A percentile compares a stretch with the other conserved stretches of the same genome.
Evolutionary conservation across 148 eudicot species (phyloP).

Genomic region (Heliosperma pusillum): DNA sequence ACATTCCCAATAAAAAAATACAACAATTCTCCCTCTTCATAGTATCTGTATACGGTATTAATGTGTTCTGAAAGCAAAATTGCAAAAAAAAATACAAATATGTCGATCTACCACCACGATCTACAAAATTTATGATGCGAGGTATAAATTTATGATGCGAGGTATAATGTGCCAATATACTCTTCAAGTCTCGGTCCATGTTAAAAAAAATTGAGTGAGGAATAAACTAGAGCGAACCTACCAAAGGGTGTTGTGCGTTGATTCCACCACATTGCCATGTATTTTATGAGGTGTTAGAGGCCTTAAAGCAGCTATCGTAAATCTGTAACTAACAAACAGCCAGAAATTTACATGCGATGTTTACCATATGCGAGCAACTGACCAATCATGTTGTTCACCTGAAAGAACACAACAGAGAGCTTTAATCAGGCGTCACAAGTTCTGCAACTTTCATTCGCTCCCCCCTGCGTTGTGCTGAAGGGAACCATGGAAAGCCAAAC

Average conservation of each 20-base stretch:
- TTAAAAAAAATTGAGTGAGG: conserved; percentile 1
- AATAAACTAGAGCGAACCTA: conserved; percentile 3
- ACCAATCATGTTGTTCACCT: conserved; percentile 19
- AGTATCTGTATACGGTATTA: not conserved
- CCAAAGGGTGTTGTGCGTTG: not conserved
- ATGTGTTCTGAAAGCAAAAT: not conserved
- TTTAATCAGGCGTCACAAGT: not conserved
- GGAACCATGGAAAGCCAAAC: no score
- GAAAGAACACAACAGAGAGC: not conserved
- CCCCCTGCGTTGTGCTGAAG: no score
- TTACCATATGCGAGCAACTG: conserved; percentile 16
- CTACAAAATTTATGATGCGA: conserved; percentile 19
- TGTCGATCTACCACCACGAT: conserved; percentile 1
- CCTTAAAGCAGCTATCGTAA: no score
- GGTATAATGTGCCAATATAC: not conserved
- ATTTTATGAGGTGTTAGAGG: conserved; percentile 8
- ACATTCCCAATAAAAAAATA: no score
- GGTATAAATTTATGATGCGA: conserved; percentile 12
- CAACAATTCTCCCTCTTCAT: no score
- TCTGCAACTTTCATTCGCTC: not conserved
- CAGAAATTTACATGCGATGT: conserved; percentile 2
- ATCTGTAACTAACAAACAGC: conserved; percentile 7
- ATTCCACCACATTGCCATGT: not conserved
- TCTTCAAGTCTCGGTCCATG: not conserved
- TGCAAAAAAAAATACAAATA: not conserved